Evolutionary conservation across 2,329 filamentous ascomycete species (phyloP).

Genomic region (Amauroascus verrucosus): DNA sequence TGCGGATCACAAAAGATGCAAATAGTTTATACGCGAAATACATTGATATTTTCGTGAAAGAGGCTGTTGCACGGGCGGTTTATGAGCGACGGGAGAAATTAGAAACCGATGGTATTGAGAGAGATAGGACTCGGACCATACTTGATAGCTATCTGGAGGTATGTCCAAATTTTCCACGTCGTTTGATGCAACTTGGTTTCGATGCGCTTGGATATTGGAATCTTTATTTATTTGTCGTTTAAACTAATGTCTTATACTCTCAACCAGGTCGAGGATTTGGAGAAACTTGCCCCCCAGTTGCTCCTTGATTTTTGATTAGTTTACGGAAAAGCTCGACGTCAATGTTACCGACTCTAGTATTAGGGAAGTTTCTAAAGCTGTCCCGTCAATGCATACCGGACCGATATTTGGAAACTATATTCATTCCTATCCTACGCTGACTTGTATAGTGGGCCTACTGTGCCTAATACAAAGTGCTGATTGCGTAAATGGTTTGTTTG

Average conservation of each 20-base stretch:
- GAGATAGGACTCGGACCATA: slow-evolving; percentile 21
- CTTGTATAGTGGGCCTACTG: too few relatives aligned
- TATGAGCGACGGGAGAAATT: slow-evolving; percentile 51
- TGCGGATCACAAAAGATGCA: slow-evolving; percentile 65
- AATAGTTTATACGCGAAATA: slow-evolving; percentile 71
- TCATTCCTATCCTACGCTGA: too few relatives aligned
- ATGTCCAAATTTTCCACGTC: slow-evolving; percentile 23
- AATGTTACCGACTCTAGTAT: too few relatives aligned
- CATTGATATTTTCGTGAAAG: slow-evolving; percentile 80
- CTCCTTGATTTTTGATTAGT: slow-evolving; percentile 63
- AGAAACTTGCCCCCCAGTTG: slow-evolving; percentile 76
- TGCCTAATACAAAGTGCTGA: neutral
- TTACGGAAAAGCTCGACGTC: neutral
- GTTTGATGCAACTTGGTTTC: neutral
- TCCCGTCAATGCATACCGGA: too few relatives aligned
- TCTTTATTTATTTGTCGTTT: neutral
- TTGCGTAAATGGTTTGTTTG: neutral
- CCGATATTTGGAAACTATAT: too few relatives aligned
- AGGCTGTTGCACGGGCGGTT: slow-evolving; percentile 71
- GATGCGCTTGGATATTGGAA: neutral
- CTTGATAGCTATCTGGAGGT: slow-evolving; percentile 62
- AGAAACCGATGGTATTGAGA: slow-evolving; percentile 24
- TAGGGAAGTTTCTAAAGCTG: too few relatives aligned
- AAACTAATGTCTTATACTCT: neutral
- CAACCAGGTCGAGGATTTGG: slow-evolving; percentile 68